Base-by-base conservation (phyloP, 2,329 filamentous ascomycete species). In the Lasiodiplodia citricola region DNA sequence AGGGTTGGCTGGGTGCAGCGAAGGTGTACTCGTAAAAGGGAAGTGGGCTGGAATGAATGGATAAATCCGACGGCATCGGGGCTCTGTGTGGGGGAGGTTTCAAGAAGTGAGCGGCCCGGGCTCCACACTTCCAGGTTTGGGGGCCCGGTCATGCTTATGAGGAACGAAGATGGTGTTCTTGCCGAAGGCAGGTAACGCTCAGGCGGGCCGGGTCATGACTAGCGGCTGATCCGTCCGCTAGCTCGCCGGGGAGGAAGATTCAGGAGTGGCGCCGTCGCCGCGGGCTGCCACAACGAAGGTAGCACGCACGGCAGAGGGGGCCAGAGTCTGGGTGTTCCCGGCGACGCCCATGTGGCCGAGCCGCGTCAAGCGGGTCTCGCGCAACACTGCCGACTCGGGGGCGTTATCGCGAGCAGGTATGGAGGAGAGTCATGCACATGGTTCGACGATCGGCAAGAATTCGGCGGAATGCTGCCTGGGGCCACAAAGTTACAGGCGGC, bases 341-440 rank as follows among this genome's bases (percentile, higher is more conserved):
- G 25, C 4, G 18, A 16, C 23, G 58, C 10, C 23, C 16, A 35
- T 35, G 41, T n/a, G 38, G 58, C 58, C 58, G 58, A 50, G 25
- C 58, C 41, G 58, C 41, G 25, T 47, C 38, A 41, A 47, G 38
- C 37, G 57, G 37, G 21, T 35, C 57, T 23, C 37, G 37, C 35
- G 57, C 21, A 5, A n/a, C 35, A 44, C 6, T 18, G 41, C 44
- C 60, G 44, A 37, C 28, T 47, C 44, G 44, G 31, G 47, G 47
- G 28, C 44, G 44, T 38, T 64, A 37, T 52, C 60, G 60, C 35
- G 44, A 16, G 25, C 18, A 35, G 60, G 16, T 47, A 38, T n/a
- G 47, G 60, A 4, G 18, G 25, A 64, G 60, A 64, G 60, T 64
- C 60, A 64, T 64, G 60, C n/a, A 41, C 57, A 31, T 63, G 58